A percentile compares a stretch with the other conserved stretches of the same genome.
Evolutionary conservation across 768 basidiomycete species (phyloP).

Genomic region (Lactarius psammicola): DNA sequence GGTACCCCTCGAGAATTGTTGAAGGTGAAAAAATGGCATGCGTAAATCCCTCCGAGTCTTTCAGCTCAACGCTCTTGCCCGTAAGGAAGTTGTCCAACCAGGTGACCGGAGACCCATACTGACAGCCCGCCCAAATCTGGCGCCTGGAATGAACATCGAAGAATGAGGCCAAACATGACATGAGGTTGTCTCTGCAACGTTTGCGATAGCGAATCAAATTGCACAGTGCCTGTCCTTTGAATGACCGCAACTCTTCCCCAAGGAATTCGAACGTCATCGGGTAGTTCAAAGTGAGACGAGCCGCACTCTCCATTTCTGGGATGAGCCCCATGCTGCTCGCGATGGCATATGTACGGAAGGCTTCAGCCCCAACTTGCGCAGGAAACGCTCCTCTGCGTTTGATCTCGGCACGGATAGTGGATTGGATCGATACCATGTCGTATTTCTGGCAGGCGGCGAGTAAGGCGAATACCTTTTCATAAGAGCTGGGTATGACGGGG

Average conservation of each 20-base stretch:
- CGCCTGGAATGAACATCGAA: not conserved
- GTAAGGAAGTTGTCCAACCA: slow-evolving; percentile 1
- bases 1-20: not conserved
- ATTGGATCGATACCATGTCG: too few relatives aligned
- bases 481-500: not conserved
- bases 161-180: not conserved
- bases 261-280: too few relatives aligned
- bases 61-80: not conserved
- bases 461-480: not conserved
- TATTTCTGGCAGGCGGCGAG: too few relatives aligned
- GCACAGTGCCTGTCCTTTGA: too few relatives aligned
- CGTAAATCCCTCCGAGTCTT: not conserved
- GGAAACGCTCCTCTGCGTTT: not conserved
- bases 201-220: too few relatives aligned
- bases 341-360: too few relatives aligned
- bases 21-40: not conserved
- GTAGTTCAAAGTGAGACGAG: too few relatives aligned
- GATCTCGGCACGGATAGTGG: not conserved
- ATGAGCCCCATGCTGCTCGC: too few relatives aligned
- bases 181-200: too few relatives aligned
- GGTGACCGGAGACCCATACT: too few relatives aligned
- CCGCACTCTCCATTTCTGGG: too few relatives aligned
- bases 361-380: not conserved
- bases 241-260: too few relatives aligned
- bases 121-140: not conserved